Base-by-base conservation (phyloP, 345 rosid species). In the Hibiscus tridactylites region DNA sequence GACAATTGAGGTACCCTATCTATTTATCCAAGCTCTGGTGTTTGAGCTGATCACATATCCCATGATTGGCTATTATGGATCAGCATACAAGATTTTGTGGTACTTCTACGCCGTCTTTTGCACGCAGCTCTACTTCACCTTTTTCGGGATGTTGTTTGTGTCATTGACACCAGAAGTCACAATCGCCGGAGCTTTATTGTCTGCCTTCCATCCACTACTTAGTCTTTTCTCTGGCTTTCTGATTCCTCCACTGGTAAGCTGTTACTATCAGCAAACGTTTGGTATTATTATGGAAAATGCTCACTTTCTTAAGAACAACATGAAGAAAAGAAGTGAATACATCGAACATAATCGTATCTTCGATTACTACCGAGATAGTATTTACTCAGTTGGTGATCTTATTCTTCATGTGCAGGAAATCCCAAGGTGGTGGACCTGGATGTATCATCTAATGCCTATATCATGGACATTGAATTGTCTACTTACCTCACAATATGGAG, bases 401-500 rank as follows among this genome's bases (percentile, higher is more conserved):
- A 9, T 42, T 42, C 4, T 39, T 65, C 17, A 29, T 44, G 26
- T 67, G 70, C 89, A 83, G 90, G 82, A 63, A 75, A 82, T 86
- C 37, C 90, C 86, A 9, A 73, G 60, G 62, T 86, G 87, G 87
- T 86, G 89, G 89, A 70, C 78, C 5, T 86, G 89, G 89, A 82
- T 82, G 74, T 83, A 80, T 65, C 80, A 80, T 81, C 77, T 81
- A 15, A 82, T 82, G 71, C 86, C 90, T 2, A 66, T 76, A 19
- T 80, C 85, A 6, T 84, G 90, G 90, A 85, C 85, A 15, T 80
- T 85, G 28, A 81, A 85, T 68, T 85, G 87, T 6, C 26, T 83
- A 60, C 82, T 83, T 6, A 76, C 79, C 52, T 74, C 86, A 16
- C 87, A 80, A 39, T 84, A 82, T 44, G 79, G 85, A 1, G 87